Evolutionary conservation across 2,329 filamentous ascomycete species (phyloP), one percentile per base, ranked within the genome.

Genomic region (Daldinia sp.): DNA sequence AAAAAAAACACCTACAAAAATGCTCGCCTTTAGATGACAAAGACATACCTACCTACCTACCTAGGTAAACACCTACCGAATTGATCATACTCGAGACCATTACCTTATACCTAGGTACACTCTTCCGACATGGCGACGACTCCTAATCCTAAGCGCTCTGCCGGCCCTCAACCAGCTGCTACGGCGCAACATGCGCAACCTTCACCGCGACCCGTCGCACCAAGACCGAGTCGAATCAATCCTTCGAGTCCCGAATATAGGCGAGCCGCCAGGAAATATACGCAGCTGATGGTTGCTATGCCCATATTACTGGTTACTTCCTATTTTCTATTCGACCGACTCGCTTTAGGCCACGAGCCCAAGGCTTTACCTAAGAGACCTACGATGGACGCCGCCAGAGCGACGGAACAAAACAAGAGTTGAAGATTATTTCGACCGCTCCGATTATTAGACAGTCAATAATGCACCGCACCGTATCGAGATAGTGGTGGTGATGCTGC

Each of bases 271-370:
- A 72, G 81, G 60, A 81, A 78, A 68, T 85, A 82, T 77, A 74
- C 78, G 2, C 74, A 76, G 19, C 63, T 79, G 6, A 82, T 87
- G 67, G 79, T 86, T 56, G 83, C 82, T 21, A 68, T 85, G 73
- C 85, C 85, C 1, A 80, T 87, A 29, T 68, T 86, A 3, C 63
- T 86, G 11, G 83, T 87, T 50, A 84, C 82, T 23, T 85, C 84
- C 19, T 87, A 84, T 64, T 80, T 79, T 52, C 71, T 87, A 2
- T 86, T 82, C 72, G 79, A 85, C 50, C 70, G 73, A 37, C 69
- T 75, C 17, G 67, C 52, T 13, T 54, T 70, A 17, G 72, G 72
- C 5, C 60, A 68, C 25, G 56, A 73, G 48, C 49, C 54, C 1
- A 74, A 73, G 58, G 43, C 43, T 1, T 47, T 72, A 13, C 19